Base-by-base conservation (phyloP, 2,329 filamentous ascomycete species). In the Colletotrichum lindemuthianum region DNA sequence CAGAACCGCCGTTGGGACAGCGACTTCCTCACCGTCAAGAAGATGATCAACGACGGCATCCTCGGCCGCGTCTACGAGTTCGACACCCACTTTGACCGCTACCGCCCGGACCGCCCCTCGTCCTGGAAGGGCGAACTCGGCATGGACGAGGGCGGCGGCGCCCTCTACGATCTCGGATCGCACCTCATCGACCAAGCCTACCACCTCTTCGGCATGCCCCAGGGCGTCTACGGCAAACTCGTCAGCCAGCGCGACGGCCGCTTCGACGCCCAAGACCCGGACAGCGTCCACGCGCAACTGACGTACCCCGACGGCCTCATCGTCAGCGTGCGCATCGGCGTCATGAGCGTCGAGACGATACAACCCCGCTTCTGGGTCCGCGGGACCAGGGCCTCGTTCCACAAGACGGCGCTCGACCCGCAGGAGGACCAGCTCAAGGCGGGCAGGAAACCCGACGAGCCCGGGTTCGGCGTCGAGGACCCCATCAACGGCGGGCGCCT, bases 51-150 rank as follows among this genome's bases (percentile, higher is more conserved):
- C 11, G 81, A 85, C 36, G 86, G 83, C 41, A 79, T 80, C 0
- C 80, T 95, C 4, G 92, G 92, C 58, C 84, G 91, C n/a, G 78
- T 94, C 43, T 84, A 90, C 58, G 91, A 95, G 77, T 92, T 91
- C 72, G 87, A 93, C 76, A 90, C 90, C 24, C 91, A 94, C 78
- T 94, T 94, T 72, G 92, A 95, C 75, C 87, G 92, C 15, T 89
- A 91, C 78, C 86, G 88, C 15, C 82, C 89, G 12, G 81, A 82
- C 36, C 80, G 83, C 43, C 85, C 88, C 32, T 73, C 81, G 60
- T 82, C 79, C 53, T 95, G 92, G 92, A 93, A 93, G 81, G 85
- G 83, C 43, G 75, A 74, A 12, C 80, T 90, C 58, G 77, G 81
- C 36, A 85, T 90, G 71, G 74, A 78, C 15, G 81, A 88, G 13